Evolutionary conservation across 2,329 filamentous ascomycete species (phyloP), one percentile per base, ranked within the genome.

Genomic region (Fusarium sulawesiense): DNA sequence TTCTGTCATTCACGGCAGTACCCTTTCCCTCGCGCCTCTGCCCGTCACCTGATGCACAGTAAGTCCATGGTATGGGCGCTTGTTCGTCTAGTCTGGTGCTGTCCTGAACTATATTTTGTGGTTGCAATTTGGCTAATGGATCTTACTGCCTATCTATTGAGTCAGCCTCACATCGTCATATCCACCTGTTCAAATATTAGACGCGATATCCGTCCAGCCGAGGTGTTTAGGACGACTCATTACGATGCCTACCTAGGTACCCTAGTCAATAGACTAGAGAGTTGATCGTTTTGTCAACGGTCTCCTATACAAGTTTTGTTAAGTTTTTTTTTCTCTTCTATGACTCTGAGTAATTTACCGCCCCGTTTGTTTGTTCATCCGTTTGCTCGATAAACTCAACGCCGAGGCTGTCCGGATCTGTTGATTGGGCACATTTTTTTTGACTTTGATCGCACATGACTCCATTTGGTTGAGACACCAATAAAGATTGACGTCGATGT

Each of bases 141-240:
- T 56, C 48, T 34, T 44, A 34, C 34, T 53, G 32, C 20, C 49
- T 34, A n/a, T 42, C 29, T n/a, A 34, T 48, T 59, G 71, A 74
- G 59, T 73, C 66, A 74, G 66, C 66, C 58, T 59, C 57, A 56
- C 23, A 45, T 50, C 54, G 48, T 60, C 54, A 68, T 59, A 23
- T 59, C 23, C 41, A 48, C 30, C 29, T 30, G 27, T 18, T 23
- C 7, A 6, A 27, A 29, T 34, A 49, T 34, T 47, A 56, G 42
- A 34, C 44, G 23, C 53, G 32, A 9, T 51, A 20, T 20, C 29
- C 30, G 23, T 18, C 48, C 42, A 27, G 29, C 23, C 40, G 29
- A 55, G 51, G 14, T 44, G 50, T n/a, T 45, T 54, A 11, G 37
- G 21, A 37, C 34, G 34, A 37, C 34, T 37, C 34, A 37, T 37